Percentiles rank a stretch among this genome's conserved stretches.
phyloP scores from a whole-genome alignment of 1,139 yeast species.

The Hemisphaericaspora xylanilytica region DNA sequence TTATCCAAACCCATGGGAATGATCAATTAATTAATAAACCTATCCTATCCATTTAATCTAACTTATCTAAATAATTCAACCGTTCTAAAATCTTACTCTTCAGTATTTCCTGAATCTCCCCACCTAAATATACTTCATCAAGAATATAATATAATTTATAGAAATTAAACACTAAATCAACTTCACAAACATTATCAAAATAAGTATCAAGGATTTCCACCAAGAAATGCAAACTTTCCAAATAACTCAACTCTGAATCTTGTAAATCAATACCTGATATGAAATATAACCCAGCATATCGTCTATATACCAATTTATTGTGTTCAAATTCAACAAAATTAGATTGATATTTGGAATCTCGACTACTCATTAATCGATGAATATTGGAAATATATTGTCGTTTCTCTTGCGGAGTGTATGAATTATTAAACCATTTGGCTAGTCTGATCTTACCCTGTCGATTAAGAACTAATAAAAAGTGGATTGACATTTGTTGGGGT shows the following conservation, averaged over 20 bases:
- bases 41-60: slow-evolving; percentile 27
- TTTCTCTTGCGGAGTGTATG: slow-evolving; percentile 40
- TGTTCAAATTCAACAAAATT: slow-evolving; percentile 76
- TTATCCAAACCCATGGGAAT: slow-evolving; percentile 15
- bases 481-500: slow-evolving; percentile 66
- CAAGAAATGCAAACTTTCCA: slow-evolving; percentile 82
- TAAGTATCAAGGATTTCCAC: slow-evolving; percentile 87
- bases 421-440: slow-evolving; percentile 69
- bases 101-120: slow-evolving; percentile 75
- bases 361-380: slow-evolving; percentile 75
- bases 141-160: slow-evolving; percentile 66
- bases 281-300: slow-evolving; percentile 91
- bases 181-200: slow-evolving; percentile 89
- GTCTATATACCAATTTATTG: slow-evolving; percentile 74
- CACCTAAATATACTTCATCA: slow-evolving; percentile 76
- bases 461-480: slow-evolving; percentile 77
- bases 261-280: slow-evolving; percentile 70
- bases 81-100: slow-evolving; percentile 56
- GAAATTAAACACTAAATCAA: slow-evolving; percentile 83
- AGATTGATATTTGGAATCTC: slow-evolving; percentile 82
- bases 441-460: slow-evolving; percentile 91
- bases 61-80: slow-evolving; percentile 46
- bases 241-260: slow-evolving; percentile 78
- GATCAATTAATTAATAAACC: slow-evolving; percentile 16
- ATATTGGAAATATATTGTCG: slow-evolving; percentile 63